Percentiles rank a stretch among this genome's conserved stretches.
Evolutionary conservation across 228 moss, liverwort and hornwort species (phyloP).

Genomic region (Sphagnum fallax): DNA sequence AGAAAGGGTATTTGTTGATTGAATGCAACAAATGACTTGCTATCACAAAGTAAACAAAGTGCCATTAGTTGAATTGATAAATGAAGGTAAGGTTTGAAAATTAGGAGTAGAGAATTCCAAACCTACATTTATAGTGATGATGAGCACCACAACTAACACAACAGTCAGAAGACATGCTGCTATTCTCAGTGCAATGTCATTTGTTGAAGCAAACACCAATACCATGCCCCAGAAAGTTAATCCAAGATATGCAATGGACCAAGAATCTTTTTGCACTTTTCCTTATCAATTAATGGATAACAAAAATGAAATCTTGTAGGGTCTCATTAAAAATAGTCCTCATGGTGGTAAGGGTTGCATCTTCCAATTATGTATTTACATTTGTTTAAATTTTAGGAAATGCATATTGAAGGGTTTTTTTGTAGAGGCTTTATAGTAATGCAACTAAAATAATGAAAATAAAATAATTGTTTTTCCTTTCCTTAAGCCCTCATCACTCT

Average conservation of each 20-base stretch:
- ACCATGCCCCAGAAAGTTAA: slow-evolving; percentile 99
- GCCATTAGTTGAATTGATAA: neutral
- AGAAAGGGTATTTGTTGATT: neutral
- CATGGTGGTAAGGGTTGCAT: too few species aligned
- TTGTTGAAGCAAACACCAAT: slow-evolving; percentile 79
- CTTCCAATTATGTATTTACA: too few species aligned
- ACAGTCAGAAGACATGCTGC: slow-evolving; percentile 68
- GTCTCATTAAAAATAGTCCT: too few species aligned
- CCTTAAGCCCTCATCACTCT: too few species aligned
- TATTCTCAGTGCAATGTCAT: slow-evolving; percentile 57
- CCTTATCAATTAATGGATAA: too few species aligned
- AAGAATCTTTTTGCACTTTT: too few species aligned
- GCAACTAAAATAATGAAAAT: too few species aligned
- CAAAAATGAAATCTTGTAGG: too few species aligned
- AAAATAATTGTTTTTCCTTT: too few species aligned
- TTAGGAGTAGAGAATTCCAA: neutral
- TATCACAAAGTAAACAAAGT: neutral
- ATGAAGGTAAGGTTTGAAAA: neutral
- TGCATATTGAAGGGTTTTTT: too few species aligned
- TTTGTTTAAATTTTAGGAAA: too few species aligned
- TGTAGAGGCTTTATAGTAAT: too few species aligned
- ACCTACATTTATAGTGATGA: slow-evolving; percentile 86
- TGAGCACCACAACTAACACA: slow-evolving; percentile 71
- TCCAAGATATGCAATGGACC: slow-evolving; percentile 63
- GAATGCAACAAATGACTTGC: neutral